Evolutionary conservation across 306 rosid species (phyloP), one percentile per base, ranked within the genome.

Genomic region (Citrullus amarus): DNA sequence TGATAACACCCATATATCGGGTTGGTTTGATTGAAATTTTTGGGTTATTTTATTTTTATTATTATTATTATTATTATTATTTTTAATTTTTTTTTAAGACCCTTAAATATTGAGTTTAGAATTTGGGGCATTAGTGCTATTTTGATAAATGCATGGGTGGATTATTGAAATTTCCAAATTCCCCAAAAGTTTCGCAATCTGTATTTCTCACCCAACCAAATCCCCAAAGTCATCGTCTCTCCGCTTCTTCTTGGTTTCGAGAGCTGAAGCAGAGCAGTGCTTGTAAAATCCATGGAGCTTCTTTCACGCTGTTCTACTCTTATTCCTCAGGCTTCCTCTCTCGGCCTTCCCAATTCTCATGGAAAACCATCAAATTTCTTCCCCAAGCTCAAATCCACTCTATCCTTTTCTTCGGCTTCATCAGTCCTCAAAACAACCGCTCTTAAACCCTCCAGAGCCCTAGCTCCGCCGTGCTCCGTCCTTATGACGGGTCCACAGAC

Each of bases 401-500:
- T 83, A 59, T 38, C 51, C 3, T 0, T 43, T 39, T 62, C 82
- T 46, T 81, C 71, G 7, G 48, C 39, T 65, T 53, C 78, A 50
- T 77, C 87, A 67, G 59, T 58, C 25, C 72, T 53, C 71, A 80
- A 2, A 77, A 57, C 85, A 55, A 16, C 81, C 53, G 51, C 81
- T 17, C 67, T 82, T 0, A 81, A 65, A 20, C 43, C 84, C 61
- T 82, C 87, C 34, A 80, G 78, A 83, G 53, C 69, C 55, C 46
- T 85, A 14, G 66, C 79, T 81, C 76, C 84, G 79, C 69, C 62
- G 5, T 6, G 77, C 76, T 80, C 81, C 76, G 83, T 88, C 53
- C 76, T 69, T 46, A 11, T 83, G 3, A 88, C 93, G 1, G 59
- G 87, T 36, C 74, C 93, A 1, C 97, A 92, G 85, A 63, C 89